phyloP scores from a whole-genome alignment of 805 yeast genomes.

The Ogataea degrootiae region DNA sequence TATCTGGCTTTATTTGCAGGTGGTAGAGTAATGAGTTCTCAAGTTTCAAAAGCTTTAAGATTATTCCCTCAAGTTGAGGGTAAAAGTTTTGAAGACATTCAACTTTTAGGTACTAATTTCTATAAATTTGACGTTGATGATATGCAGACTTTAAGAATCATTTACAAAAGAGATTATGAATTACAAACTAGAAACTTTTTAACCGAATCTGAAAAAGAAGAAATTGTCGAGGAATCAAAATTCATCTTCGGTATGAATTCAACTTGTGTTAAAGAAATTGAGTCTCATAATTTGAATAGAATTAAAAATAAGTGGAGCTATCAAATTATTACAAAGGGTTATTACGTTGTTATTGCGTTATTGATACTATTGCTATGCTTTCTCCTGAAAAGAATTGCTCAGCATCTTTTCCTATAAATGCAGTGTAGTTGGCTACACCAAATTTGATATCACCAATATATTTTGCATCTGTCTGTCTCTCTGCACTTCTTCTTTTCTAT shows the following conservation, averaged over 20 bases:
- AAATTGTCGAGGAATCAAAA: constrained; percentile 62
- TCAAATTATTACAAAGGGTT: constrained; percentile 47
- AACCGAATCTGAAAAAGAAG: constrained; percentile 65
- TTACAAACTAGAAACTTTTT: constrained; percentile 66
- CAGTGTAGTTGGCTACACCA: too few species aligned
- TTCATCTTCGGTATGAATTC: constrained; percentile 62
- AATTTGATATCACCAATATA: too few species aligned
- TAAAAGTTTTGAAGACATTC: constrained; percentile 57
- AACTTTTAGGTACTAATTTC: constrained; percentile 61
- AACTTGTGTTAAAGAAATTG: constrained; percentile 60
- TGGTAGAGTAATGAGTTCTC: constrained; percentile 67
- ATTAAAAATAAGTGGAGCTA: constrained; percentile 52
- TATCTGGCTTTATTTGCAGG: constrained; percentile 86
- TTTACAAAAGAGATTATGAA: constrained; percentile 74
- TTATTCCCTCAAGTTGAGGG: constrained; percentile 73
- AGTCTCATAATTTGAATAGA: constrained; percentile 55
- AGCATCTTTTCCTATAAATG: constrained; percentile 11
- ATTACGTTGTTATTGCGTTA: constrained; percentile 37
- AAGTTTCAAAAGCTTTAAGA: constrained; percentile 60
- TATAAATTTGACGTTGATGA: constrained; percentile 63
- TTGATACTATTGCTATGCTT: constrained; percentile 30
- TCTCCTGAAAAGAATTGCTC: constrained; percentile 31
- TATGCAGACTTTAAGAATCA: constrained; percentile 57
- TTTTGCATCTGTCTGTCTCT: neutral
- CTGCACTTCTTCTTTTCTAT: neutral